Conservation (phyloP, 2,329 filamentous ascomycete genomes). For the Penicillium sp. region DNA sequence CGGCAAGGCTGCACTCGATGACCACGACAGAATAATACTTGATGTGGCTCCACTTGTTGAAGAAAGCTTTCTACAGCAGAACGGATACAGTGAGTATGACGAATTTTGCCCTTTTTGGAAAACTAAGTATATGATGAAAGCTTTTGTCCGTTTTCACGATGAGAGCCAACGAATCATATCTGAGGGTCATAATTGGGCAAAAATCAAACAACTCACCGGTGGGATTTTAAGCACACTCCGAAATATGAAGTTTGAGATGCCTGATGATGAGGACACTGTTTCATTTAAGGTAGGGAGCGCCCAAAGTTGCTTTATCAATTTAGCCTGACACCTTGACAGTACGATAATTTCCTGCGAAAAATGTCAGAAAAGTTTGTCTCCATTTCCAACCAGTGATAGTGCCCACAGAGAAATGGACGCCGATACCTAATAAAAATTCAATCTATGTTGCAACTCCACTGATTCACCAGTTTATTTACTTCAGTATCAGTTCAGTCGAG, state of each 20-base stretch:
- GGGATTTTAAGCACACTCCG: conserved; percentile 84
- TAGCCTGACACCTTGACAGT: neutral
- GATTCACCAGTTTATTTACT: neutral
- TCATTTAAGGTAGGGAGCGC: conserved; percentile 65
- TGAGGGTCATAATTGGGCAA: conserved; percentile 88
- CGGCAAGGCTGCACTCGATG: conserved; percentile 93
- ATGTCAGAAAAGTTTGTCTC: neutral
- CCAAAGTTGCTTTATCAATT: neutral
- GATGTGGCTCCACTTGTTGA: conserved; percentile 90
- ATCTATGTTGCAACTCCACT: neutral
- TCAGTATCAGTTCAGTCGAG: neutral
- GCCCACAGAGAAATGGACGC: neutral
- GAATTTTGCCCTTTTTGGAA: conserved; percentile 99
- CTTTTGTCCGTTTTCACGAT: conserved; percentile 97
- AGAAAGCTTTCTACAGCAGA: conserved; percentile 98
- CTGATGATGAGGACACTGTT: conserved; percentile 77
- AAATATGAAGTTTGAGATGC: conserved; percentile 96
- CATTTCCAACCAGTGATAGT: neutral
- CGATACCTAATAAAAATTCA: neutral
- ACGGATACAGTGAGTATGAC: conserved; percentile 98
- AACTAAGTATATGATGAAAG: conserved; percentile 99
- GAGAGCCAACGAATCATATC: conserved; percentile 93
- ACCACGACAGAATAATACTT: conserved; percentile 96
- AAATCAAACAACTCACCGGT: conserved; percentile 85
- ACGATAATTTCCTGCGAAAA: neutral